Evolutionary conservation across 306 rosid species (phyloP).

Genomic region (Prunus mume): DNA sequence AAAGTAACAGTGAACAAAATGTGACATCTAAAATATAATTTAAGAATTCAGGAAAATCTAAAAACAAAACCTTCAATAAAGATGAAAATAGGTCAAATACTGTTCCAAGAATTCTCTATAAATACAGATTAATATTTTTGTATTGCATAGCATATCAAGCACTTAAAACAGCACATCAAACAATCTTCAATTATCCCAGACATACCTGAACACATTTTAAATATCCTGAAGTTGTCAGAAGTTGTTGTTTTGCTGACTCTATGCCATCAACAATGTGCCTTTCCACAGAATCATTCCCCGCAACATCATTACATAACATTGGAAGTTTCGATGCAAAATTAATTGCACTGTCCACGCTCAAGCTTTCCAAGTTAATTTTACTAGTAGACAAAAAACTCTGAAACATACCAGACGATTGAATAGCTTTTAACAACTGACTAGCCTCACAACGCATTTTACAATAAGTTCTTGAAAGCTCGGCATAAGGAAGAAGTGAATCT

Average conservation of each 20-base stretch:
- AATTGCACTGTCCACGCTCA: slow-evolving; percentile 82
- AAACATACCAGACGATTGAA: slow-evolving; percentile 54
- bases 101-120: background rate
- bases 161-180: background rate
- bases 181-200: slow-evolving; percentile 13
- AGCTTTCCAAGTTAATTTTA: slow-evolving; percentile 57
- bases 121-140: background rate
- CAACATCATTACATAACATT: slow-evolving; percentile 40
- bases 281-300: slow-evolving; percentile 44
- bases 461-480: slow-evolving; percentile 90
- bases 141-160: background rate
- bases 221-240: slow-evolving; percentile 87
- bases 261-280: slow-evolving; percentile 58
- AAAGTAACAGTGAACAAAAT: slow-evolving; percentile 24
- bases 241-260: slow-evolving; percentile 83
- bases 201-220: slow-evolving; percentile 97
- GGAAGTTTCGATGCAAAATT: slow-evolving; percentile 83
- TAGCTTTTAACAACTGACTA: slow-evolving; percentile 58
- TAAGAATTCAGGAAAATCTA: background rate
- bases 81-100: background rate
- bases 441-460: slow-evolving; percentile 92
- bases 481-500: slow-evolving; percentile 74
- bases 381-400: slow-evolving; percentile 41
- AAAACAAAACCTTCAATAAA: background rate
- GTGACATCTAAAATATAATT: background rate